Conservation (phyloP, 192 early-diverging fungal genomes). For the Coemansia sp. region DNA sequence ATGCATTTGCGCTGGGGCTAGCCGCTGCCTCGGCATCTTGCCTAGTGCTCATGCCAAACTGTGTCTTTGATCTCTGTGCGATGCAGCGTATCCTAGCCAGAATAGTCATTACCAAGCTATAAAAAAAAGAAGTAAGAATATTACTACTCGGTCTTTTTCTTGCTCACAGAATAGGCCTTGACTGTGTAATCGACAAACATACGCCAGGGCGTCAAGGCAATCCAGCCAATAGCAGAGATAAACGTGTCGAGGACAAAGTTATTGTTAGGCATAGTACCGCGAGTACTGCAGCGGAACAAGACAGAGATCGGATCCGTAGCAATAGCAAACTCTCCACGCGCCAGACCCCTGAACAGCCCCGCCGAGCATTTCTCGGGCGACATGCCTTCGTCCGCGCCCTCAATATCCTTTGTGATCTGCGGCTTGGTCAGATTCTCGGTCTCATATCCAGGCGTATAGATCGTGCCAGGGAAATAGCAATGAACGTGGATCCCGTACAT, state of each 20-base stretch:
- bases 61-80: slow-evolving; percentile 24
- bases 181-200: slow-evolving; percentile 39
- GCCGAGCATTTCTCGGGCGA: slow-evolving; percentile 62
- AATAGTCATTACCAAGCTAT: too few species aligned
- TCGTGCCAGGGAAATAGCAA: slow-evolving; percentile 74
- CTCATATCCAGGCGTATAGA: slow-evolving; percentile 71
- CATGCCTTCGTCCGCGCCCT: slow-evolving; percentile 64
- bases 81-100: slow-evolving; percentile 34
- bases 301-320: slow-evolving; percentile 42
- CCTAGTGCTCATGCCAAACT: slow-evolving; percentile 42
- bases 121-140: background rate
- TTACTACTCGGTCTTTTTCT: slow-evolving; percentile 16
- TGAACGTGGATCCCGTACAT: slow-evolving; percentile 67
- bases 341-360: slow-evolving; percentile 40
- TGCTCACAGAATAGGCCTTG: background rate
- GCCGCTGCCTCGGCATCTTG: slow-evolving; percentile 53
- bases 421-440: slow-evolving; percentile 77
- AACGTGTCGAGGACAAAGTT: slow-evolving; percentile 46
- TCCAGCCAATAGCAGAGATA: slow-evolving; percentile 34
- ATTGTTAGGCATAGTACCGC: slow-evolving; percentile 52
- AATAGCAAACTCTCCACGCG: slow-evolving; percentile 49
- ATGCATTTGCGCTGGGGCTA: slow-evolving; percentile 49
- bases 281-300: slow-evolving; percentile 39
- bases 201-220: slow-evolving; percentile 48
- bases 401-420: slow-evolving; percentile 67